A percentile compares a stretch with the other conserved stretches of the same genome.
These are phyloP conservation scores for Tranzscheliella williamsii DNA, from an alignment of 1,284 basidiomycete species.

Conservation along the genomic window DNA sequence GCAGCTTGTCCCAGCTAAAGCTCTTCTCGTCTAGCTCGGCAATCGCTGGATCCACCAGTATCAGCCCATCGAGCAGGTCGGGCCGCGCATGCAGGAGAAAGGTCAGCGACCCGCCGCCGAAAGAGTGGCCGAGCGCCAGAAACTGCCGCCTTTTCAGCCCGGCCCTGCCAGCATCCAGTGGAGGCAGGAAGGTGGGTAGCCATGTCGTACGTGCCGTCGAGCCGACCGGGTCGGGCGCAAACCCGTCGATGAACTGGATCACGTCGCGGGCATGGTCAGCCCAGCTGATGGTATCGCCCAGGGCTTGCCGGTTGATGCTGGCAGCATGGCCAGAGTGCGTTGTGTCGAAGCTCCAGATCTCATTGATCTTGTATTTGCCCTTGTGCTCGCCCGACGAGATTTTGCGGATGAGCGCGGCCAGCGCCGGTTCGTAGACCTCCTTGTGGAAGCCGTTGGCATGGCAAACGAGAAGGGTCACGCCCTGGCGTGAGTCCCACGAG, in stretches of 20 bases:
- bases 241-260: slow-evolving; percentile 71
- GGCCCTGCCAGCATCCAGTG: background rate
- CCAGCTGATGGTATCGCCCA: slow-evolving; percentile 72
- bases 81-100: slow-evolving; percentile 71
- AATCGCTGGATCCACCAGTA: slow-evolving; percentile 81
- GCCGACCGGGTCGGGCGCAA: slow-evolving; percentile 63
- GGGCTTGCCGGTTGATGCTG: slow-evolving; percentile 68
- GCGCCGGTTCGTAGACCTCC: slow-evolving; percentile 74
- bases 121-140: slow-evolving; percentile 77
- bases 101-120: slow-evolving; percentile 59
- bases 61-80: slow-evolving; percentile 71
- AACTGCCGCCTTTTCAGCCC: slow-evolving; percentile 57
- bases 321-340: slow-evolving; percentile 76
- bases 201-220: slow-evolving; percentile 12
- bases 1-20: slow-evolving; percentile 9
- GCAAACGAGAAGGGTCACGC: slow-evolving; percentile 71
- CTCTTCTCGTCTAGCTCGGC: slow-evolving; percentile 53
- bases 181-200: slow-evolving; percentile 30
- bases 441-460: slow-evolving; percentile 84
- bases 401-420: slow-evolving; percentile 64
- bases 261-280: slow-evolving; percentile 73
- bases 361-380: slow-evolving; percentile 65
- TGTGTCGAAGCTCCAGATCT: slow-evolving; percentile 79
- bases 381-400: slow-evolving; percentile 14
- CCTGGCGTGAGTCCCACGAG: slow-evolving; percentile 6